A percentile compares a stretch with the other conserved stretches of the same genome.
Evolutionary conservation across 2,329 filamentous ascomycete genomes (phyloP).

Genomic region (Diaporthe humulicola): DNA sequence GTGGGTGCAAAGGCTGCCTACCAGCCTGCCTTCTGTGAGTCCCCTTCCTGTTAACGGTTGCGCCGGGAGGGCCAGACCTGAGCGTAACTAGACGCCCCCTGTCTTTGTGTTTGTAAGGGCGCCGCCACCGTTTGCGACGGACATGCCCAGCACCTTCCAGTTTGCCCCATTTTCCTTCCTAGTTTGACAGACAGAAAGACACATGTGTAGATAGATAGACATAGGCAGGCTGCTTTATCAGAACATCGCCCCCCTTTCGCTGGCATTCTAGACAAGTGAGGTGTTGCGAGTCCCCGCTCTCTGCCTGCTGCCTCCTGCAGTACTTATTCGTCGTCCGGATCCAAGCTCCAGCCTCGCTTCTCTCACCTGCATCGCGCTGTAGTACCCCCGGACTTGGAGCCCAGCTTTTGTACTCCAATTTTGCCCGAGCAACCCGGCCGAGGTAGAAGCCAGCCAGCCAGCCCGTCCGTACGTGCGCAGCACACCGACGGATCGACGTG

Average conservation of each 20-base stretch:
- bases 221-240: constrained; percentile 5
- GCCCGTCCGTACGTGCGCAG: background rate
- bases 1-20: constrained; percentile 3
- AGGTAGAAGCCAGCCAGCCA: background rate
- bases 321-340: constrained; percentile 10
- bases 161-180: background rate
- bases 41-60: background rate
- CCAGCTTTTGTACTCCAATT: constrained; percentile 3
- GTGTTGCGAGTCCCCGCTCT: constrained; percentile 29
- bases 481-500: constrained; percentile 15
- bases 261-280: constrained; percentile 26
- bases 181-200: background rate
- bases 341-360: background rate
- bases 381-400: constrained; percentile 5
- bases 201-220: too few species aligned
- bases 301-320: constrained; percentile 29
- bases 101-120: background rate
- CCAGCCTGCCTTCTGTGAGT: constrained; percentile 3
- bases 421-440: constrained; percentile 29
- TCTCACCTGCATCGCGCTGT: background rate
- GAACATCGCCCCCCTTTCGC: constrained; percentile 28
- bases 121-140: constrained; percentile 27
- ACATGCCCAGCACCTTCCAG: constrained; percentile 5
- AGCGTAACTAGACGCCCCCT: background rate
- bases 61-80: background rate